These are phyloP conservation scores for Tolypocladium ophioglossoides DNA, from an alignment of 2,329 filamentous ascomycete genomes.

Conservation along the genomic window DNA sequence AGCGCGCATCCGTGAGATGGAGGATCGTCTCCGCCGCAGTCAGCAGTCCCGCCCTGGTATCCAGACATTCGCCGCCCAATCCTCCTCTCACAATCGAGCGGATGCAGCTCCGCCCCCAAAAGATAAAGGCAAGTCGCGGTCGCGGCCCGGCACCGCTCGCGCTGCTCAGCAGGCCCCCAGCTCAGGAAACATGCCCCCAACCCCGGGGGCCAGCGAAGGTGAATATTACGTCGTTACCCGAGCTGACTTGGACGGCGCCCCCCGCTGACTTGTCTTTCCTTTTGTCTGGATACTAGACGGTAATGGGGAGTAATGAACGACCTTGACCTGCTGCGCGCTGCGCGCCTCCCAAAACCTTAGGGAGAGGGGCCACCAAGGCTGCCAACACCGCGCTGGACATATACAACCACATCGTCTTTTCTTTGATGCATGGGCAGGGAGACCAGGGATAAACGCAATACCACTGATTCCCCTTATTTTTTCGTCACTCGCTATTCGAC, in stretches of 20 bases:
- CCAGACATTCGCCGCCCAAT: conserved; percentile 5
- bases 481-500: conserved; percentile 2
- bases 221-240: conserved; percentile 35
- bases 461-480: background rate
- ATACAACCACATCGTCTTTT: background rate
- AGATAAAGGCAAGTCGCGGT: conserved; percentile 28
- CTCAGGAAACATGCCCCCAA: conserved; percentile 48
- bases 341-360: background rate
- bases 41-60: conserved; percentile 8
- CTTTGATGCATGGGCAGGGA: conserved; percentile 4
- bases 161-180: conserved; percentile 40
- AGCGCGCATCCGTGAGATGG: conserved; percentile 72
- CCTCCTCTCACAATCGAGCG: conserved; percentile 5
- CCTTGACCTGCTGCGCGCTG: background rate
- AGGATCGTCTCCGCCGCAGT: conserved; percentile 54
- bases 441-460: conserved; percentile 1
- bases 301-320: conserved; percentile 21
- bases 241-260: conserved; percentile 17
- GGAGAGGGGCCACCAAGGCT: background rate
- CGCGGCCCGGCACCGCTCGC: conserved; percentile 44
- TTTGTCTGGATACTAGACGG: conserved; percentile 21
- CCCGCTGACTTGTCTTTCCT: conserved; percentile 18
- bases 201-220: conserved; percentile 53
- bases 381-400: background rate
- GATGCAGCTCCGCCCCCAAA: conserved; percentile 8